Evolutionary conservation across 768 basidiomycete genomes (phyloP), one percentile per base, ranked within the genome.

Genomic region (Agrocybe praecox): DNA sequence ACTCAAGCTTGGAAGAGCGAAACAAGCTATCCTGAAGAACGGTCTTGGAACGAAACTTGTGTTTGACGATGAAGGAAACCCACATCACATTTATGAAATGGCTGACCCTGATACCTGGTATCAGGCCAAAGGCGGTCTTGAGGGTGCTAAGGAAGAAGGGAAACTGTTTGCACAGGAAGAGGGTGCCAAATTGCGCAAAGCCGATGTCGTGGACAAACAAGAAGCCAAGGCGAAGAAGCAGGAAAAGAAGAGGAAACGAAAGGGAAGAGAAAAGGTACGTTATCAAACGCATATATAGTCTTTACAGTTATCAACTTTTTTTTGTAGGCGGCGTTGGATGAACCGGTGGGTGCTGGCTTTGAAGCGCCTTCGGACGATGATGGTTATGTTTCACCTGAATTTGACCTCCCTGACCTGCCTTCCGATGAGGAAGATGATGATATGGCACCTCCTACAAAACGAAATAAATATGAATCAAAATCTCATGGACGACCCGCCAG

Each of bases 161-260:
- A 72, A 76, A 65, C 72, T 77, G 67, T 97, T 92, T 66, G 86
- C 88, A 23, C 83, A 87, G 70, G 80, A 77, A 45, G 93, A 96
- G 74, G 76, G 86, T 57, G 82, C 79, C 51, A 88, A 83, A 77
- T 79, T 98, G 82, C 80, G 76, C 62, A 74, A 79, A 11, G 83
- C 81, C 22, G 93, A 96, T 68, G 77, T 86, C 46, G 54, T 74
- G 45, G 96, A 99, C 74, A 90, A 90, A 73, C 82, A 84, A 56
- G 85, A 92, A 63, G 94, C 91, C 6, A 89, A 81, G 69, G 92
- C 90, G 67, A 96, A 94, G 82, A 90, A 88, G 74, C 75, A 81
- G 60, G 96, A 97, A 71, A 95, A 92, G 81, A 97, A 96, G 78
- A 76, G 92, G 60, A 96, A 95, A 74, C 77, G 91, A 66, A 96